Evolutionary conservation across 345 rosid species (phyloP).

Genomic region (Citropsis articulata): DNA sequence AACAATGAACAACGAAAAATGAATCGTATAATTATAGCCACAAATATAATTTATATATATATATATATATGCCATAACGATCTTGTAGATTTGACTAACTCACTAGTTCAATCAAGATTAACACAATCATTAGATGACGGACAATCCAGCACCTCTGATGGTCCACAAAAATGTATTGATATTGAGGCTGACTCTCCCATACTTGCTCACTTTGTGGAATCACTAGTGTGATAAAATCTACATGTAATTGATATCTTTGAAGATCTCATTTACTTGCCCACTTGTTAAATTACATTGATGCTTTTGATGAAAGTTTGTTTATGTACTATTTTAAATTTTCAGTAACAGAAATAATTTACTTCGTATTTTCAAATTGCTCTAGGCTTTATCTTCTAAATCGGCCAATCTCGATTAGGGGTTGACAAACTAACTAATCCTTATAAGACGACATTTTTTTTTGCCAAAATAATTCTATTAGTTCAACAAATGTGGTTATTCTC

Average conservation of each 20-base stretch:
- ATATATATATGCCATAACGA: neutral
- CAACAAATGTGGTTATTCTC: too few relatives aligned
- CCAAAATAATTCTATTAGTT: too few relatives aligned
- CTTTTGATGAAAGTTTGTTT: neutral
- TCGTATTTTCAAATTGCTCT: too few relatives aligned
- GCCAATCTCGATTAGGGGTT: too few relatives aligned
- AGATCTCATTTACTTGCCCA: neutral
- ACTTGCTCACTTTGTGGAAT: neutral
- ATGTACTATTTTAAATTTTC: too few relatives aligned
- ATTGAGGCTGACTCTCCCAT: conserved; percentile 5
- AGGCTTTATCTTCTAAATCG: too few relatives aligned
- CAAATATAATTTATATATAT: neutral
- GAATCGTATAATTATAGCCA: neutral
- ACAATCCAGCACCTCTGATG: neutral
- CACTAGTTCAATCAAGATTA: neutral
- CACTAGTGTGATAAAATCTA: neutral
- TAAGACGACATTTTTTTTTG: too few relatives aligned
- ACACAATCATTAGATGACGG: conserved; percentile 7
- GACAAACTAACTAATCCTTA: too few relatives aligned
- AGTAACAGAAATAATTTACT: too few relatives aligned
- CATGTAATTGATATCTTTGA: neutral
- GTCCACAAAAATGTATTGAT: conserved; percentile 9
- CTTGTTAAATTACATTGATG: neutral
- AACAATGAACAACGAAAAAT: neutral
- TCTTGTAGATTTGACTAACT: conserved; percentile 7